A percentile compares a stretch with the other conserved stretches of the same genome.
phyloP scores from a whole-genome alignment of 257 asterid genomes.

The Osmanthus fragrans region DNA sequence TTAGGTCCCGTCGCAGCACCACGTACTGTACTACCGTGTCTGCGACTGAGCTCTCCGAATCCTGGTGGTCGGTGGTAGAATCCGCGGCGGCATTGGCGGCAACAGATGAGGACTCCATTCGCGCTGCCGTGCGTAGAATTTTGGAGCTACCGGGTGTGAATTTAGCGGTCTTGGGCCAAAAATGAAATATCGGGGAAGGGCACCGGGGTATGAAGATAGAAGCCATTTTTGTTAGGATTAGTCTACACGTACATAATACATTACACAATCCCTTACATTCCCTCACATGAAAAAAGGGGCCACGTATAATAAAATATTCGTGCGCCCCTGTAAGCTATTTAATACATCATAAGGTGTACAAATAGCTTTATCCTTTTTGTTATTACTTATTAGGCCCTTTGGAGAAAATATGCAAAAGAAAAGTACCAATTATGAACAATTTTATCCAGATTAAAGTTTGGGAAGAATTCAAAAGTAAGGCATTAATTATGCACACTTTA shows the following conservation, averaged over 20 bases:
- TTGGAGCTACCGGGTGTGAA: constrained; percentile 19
- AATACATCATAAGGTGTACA: no score
- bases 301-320: no score
- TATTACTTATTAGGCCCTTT: neutral
- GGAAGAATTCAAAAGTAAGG: no score
- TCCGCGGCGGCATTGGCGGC: constrained; percentile 29
- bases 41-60: constrained; percentile 31
- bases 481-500: no score
- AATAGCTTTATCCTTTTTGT: no score
- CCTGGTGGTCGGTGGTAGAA: constrained; percentile 21
- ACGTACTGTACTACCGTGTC: constrained; percentile 82
- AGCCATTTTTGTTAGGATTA: constrained; percentile 41
- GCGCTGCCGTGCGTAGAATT: constrained; percentile 20
- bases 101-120: constrained; percentile 51
- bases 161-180: constrained; percentile 18
- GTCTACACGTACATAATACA: no score
- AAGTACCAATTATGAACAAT: neutral
- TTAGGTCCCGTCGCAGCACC: constrained; percentile 84
- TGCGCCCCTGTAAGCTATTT: no score
- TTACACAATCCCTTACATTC: no score
- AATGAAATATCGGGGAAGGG: constrained; percentile 24
- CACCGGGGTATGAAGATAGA: constrained; percentile 31
- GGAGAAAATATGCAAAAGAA: neutral
- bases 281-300: no score
- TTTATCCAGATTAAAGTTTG: neutral